phyloP scores from a whole-genome alignment of 495 filamentous ascomycete species.

The Parachaetomium inaequale region DNA sequence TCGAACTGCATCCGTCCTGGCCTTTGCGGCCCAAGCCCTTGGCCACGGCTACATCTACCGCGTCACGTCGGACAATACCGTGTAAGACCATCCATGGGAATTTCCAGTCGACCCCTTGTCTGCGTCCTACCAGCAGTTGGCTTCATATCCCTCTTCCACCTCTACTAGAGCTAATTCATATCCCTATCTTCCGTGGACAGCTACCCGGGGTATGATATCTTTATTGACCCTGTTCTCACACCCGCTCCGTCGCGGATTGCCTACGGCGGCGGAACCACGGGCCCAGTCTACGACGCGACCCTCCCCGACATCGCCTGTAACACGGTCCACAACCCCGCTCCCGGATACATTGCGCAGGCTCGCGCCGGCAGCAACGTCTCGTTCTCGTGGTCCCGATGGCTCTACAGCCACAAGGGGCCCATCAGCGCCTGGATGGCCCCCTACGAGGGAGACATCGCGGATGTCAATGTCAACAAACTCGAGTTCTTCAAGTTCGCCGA shows the following conservation, averaged over 20 bases:
- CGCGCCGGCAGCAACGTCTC: constrained; percentile 50
- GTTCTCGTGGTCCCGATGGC: constrained; percentile 59
- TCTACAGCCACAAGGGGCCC: constrained; percentile 59
- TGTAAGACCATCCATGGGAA: constrained; percentile 7
- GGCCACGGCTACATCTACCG: constrained; percentile 24
- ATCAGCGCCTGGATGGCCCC: constrained; percentile 44
- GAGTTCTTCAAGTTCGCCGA: constrained; percentile 66
- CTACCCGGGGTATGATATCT: constrained; percentile 25
- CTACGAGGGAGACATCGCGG: constrained; percentile 30
- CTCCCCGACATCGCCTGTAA: constrained; percentile 59
- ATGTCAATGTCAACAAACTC: constrained; percentile 56
- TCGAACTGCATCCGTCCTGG: neutral
- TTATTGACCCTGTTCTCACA: constrained; percentile 17
- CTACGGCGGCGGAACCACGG: constrained; percentile 33
- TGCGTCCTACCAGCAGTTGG: too few relatives aligned
- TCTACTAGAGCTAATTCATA: neutral
- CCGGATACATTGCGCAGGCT: constrained; percentile 43
- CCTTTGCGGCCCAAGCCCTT: constrained; percentile 7
- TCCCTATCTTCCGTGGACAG: constrained; percentile 6
- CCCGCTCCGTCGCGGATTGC: constrained; percentile 18
- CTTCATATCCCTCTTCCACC: too few relatives aligned
- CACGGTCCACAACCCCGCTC: constrained; percentile 49
- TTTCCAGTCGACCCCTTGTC: too few relatives aligned
- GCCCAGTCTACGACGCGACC: constrained; percentile 43
- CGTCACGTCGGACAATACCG: constrained; percentile 21